A percentile compares a stretch with the other conserved stretches of the same genome.
These are phyloP conservation scores for Talaromyces albobiverticillius DNA, from an alignment of 2,329 filamentous ascomycete species.

Conservation along the genomic window DNA sequence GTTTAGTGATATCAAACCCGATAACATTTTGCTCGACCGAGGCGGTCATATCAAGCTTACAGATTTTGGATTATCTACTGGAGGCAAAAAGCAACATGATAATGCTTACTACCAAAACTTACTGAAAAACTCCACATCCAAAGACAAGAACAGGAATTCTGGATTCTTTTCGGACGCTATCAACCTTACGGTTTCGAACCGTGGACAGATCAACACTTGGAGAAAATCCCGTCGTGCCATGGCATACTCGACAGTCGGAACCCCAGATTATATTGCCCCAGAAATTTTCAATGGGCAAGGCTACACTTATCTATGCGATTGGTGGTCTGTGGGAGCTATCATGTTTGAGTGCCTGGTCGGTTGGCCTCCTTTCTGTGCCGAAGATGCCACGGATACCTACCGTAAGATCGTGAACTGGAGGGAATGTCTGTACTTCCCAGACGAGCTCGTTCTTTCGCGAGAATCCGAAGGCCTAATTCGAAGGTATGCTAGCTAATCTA, in stretches of 20 bases:
- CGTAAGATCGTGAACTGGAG: slow-evolving; percentile 99
- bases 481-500: slow-evolving; percentile 56
- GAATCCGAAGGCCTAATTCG: slow-evolving; percentile 91
- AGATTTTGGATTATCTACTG: slow-evolving; percentile 95
- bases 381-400: slow-evolving; percentile 96
- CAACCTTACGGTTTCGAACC: slow-evolving; percentile 95
- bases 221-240: slow-evolving; percentile 91
- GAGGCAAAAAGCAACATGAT: slow-evolving; percentile 96
- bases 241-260: slow-evolving; percentile 97
- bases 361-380: slow-evolving; percentile 98
- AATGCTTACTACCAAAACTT: slow-evolving; percentile 98
- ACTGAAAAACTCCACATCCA: slow-evolving; percentile 71
- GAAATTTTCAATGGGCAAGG: slow-evolving; percentile 97
- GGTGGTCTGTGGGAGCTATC: slow-evolving; percentile 98
- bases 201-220: slow-evolving; percentile 98
- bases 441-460: slow-evolving; percentile 81
- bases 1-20: slow-evolving; percentile 91
- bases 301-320: slow-evolving; percentile 96
- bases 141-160: slow-evolving; percentile 79
- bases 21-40: slow-evolving; percentile 94
- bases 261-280: slow-evolving; percentile 96
- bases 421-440: slow-evolving; percentile 91
- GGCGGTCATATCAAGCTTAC: slow-evolving; percentile 97
- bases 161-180: slow-evolving; percentile 92
- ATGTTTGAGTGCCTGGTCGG: slow-evolving; percentile 99